Evolutionary conservation across 179 eudicot species (phyloP).

Genomic region (Silene noctiflora): DNA sequence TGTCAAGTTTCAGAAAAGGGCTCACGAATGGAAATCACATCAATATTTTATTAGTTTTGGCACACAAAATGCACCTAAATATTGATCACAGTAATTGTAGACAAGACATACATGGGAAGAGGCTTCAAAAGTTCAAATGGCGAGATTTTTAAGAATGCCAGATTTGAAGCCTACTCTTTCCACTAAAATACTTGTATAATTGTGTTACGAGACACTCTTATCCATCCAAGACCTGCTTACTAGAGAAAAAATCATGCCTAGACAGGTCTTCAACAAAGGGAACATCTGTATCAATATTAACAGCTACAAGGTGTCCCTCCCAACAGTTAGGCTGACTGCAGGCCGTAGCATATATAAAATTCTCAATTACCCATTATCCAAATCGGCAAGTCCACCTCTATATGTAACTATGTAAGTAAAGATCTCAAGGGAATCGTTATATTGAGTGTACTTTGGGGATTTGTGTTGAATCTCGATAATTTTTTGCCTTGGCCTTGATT

Average conservation of each 20-base stretch:
- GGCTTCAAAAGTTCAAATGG: no score
- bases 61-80: not conserved
- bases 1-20: constrained; percentile 5
- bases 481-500: no score
- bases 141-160: no score
- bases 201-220: not conserved
- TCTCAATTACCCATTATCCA: not conserved
- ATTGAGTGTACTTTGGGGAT: no score
- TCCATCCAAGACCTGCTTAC: not conserved
- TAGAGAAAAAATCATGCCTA: not conserved
- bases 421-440: not conserved
- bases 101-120: not conserved
- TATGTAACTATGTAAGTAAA: not conserved
- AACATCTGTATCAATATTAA: not conserved
- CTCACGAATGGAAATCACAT: not conserved
- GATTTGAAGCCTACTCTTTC: no score
- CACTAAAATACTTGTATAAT: not conserved
- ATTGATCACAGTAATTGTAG: not conserved
- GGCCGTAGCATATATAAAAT: not conserved
- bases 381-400: constrained; percentile 2
- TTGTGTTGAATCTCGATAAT: no score
- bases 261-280: not conserved
- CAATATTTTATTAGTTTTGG: not conserved
- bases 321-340: not conserved
- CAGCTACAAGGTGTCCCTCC: not conserved